phyloP scores from a whole-genome alignment of 2,329 filamentous ascomycete genomes.

The Epicoccum sorghinum region DNA sequence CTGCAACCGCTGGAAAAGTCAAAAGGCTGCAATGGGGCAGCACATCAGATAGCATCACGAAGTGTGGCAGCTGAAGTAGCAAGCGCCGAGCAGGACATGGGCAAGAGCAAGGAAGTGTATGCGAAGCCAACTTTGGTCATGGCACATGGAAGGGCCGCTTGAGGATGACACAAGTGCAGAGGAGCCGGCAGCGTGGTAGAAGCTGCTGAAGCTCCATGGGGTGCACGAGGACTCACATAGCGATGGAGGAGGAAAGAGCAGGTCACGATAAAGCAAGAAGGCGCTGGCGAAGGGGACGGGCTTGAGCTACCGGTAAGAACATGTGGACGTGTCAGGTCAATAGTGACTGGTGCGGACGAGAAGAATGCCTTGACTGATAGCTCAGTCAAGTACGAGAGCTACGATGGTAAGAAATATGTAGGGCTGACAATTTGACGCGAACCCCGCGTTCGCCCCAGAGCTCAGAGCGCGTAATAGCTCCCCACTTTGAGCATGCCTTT shows the following conservation, averaged over 20 bases:
- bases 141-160: conserved; percentile 26
- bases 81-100: conserved; percentile 19
- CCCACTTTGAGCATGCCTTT: conserved; percentile 9
- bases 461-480: conserved; percentile 14
- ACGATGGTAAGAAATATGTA: background rate
- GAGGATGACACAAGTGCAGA: conserved; percentile 26
- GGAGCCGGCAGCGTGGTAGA: conserved; percentile 17
- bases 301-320: background rate
- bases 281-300: conserved; percentile 1
- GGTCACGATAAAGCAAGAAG: conserved; percentile 15
- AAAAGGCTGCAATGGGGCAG: conserved; percentile 22
- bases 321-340: background rate
- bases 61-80: conserved; percentile 16
- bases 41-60: conserved; percentile 20
- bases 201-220: conserved; percentile 11
- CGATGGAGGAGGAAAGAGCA: conserved; percentile 15
- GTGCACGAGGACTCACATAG: conserved; percentile 14
- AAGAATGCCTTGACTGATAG: background rate
- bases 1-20: conserved; percentile 38
- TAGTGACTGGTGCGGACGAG: background rate
- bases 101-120: conserved; percentile 30
- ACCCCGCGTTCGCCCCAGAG: conserved; percentile 21
- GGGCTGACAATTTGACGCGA: conserved; percentile 3
- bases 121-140: conserved; percentile 12
- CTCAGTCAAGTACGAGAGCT: background rate